Base-by-base conservation (phyloP, 805 yeast species). In the Wickerhamiella kurtzmanii region DNA sequence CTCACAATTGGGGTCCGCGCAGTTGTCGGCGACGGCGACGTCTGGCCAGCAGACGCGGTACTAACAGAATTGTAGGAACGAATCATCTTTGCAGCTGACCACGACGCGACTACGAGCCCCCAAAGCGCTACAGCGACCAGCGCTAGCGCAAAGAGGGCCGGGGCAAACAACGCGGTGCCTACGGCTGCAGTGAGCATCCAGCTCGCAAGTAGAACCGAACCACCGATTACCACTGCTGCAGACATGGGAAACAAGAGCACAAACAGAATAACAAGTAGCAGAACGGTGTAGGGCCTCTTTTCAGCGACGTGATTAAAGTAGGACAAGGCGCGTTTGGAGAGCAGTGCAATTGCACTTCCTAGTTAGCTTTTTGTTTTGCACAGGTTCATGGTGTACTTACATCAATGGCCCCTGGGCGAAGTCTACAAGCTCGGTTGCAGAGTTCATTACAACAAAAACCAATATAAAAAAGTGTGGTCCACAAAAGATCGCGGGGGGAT, bases 141-240 rank as follows among this genome's bases (percentile, higher is more conserved):
- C 3, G 46, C 37, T 6, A 50, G 39, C 20, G 40, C 19, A 17
- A 50, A 4, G 35, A 53, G 45, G 6, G 50, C 17, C 5, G 57
- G 57, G 15, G 52, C 46, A 16, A 52, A 43, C 6, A 52, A 35
- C 17, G 48, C 44, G 3, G 43, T 47, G 18, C 43, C 50, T 8
- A 47, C 38, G 3, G 48, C 21, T 2, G 44, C 39, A 2, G 49
- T 47, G 22, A 41, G 37, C 20, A 45, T 20, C 6, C 48, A 45
- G n/a, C 43, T 37, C 21, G 35, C 35, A 16, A 49, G 28, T 5
- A 48, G 35, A 8, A 46, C 8, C n/a, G 35, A 11, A 11, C 49
- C 37, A 18, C 50, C 48, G 4, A 44, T 13, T 3, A 48, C 47
- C 8, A 47, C 45, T 22, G 47, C 39, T 11, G 45, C 22, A 20